phyloP scores from a whole-genome alignment of 2,329 filamentous ascomycete species.

The Cordyceps pruinosa region DNA sequence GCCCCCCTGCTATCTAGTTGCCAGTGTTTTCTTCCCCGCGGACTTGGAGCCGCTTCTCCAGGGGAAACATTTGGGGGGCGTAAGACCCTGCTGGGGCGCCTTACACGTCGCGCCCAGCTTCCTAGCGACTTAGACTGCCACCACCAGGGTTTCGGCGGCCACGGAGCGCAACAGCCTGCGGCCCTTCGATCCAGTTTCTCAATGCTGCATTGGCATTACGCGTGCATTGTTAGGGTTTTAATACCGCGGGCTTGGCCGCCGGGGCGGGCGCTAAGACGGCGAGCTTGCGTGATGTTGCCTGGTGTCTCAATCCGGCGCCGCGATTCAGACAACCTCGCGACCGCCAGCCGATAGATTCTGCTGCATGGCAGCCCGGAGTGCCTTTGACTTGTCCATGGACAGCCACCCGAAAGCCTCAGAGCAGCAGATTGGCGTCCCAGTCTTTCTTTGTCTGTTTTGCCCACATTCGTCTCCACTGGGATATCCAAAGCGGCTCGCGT shows the following conservation, averaged over 20 bases:
- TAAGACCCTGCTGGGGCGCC: not conserved
- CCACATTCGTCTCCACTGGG: not conserved
- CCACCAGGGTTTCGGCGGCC: not conserved
- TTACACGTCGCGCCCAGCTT: constrained; percentile 1
- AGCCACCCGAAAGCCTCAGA: not conserved
- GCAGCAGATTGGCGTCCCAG: not conserved
- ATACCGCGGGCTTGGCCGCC: not conserved
- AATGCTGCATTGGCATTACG: not conserved
- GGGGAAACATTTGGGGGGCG: not conserved
- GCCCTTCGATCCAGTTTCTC: not conserved
- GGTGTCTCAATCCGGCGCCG: not conserved
- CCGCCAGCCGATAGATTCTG: not conserved
- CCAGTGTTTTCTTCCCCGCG: constrained; percentile 1
- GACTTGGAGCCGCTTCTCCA: not conserved
- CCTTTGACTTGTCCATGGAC: constrained; percentile 1
- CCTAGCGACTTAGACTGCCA: not conserved
- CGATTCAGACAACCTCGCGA: not conserved
- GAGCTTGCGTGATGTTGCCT: not conserved
- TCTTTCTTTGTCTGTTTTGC: not conserved
- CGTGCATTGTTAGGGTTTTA: not conserved
- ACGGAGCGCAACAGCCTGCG: not conserved
- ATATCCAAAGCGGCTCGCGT: not conserved
- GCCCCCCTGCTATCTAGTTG: not conserved
- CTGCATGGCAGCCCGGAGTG: no score
- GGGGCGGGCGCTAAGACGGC: not conserved